phyloP scores from a whole-genome alignment of 2,329 filamentous ascomycete species.

The Venturia asperata region DNA sequence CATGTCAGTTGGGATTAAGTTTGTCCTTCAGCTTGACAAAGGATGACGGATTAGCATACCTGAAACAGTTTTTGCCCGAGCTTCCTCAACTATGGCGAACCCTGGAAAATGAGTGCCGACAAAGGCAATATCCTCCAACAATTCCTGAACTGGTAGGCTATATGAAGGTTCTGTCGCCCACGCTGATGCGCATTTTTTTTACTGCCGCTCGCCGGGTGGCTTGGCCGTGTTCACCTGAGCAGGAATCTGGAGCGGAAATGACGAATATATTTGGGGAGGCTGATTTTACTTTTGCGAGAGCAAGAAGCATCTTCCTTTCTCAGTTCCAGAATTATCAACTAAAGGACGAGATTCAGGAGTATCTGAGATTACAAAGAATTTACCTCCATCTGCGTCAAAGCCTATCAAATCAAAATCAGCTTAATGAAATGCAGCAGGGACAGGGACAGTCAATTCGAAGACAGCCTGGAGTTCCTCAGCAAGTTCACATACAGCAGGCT shows the following conservation, averaged over 20 bases:
- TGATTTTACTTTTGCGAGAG: not conserved
- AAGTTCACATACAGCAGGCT: not conserved
- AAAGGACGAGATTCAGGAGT: conserved; percentile 5
- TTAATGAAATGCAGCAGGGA: not conserved
- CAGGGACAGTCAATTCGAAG: not conserved
- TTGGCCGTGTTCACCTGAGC: conserved; percentile 1
- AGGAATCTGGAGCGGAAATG: not conserved
- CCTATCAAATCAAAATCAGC: not conserved
- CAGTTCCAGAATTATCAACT: not conserved
- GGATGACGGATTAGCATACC: not conserved
- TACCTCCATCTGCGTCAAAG: not conserved
- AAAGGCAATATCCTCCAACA: conserved; percentile 14
- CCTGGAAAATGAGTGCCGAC: not conserved
- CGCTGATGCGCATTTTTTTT: conserved; percentile 16
- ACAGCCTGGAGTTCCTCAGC: not conserved
- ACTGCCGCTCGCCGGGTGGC: conserved; percentile 2
- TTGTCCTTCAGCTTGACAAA: not conserved
- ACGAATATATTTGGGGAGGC: not conserved
- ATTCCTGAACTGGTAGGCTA: conserved; percentile 2
- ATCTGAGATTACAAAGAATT: not conserved
- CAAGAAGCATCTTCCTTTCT: not conserved
- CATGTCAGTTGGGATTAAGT: not conserved
- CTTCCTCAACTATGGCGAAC: not conserved
- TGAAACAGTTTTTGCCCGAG: not conserved
- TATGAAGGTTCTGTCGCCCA: conserved; percentile 10